Evolutionary conservation across 83 land plant genomes (phyloP), one percentile per base, ranked within the genome.

Genomic region (Diphasiastrum complanatum): DNA sequence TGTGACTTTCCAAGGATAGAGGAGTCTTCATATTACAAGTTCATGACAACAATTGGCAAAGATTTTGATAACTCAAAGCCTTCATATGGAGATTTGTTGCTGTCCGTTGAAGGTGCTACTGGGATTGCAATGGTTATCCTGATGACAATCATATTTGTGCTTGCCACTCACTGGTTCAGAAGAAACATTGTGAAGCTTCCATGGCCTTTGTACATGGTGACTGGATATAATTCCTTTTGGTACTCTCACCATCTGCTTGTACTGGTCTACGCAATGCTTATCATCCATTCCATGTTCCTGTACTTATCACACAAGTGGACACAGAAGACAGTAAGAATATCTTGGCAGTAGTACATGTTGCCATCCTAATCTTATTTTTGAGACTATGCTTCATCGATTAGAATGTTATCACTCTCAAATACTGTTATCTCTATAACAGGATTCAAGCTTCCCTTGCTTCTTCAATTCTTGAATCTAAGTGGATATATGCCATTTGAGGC

Each of bases 171-270:
- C 48, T 67, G 68, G 62, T 86, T 93, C 72, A 53, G 92, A 11
- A 75, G 72, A 45, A 85, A 73, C 50, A 60, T 71, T 1, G 75
- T 85, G 33, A 79, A 72, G 75, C 71, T 93, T 27, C 96, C 99
- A 5, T 50, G 78, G 63, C 96, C 96, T 0, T 70, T 93, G 36
- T 85, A 89, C 77, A 47, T 81, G 51, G 47, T 93, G 45, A 81
- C 91, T 10, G 99, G 99, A 5, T 93, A 85, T 75, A 93, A 93
- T 75, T 91, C 96, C 29, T 93, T 93, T 47, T 89, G 96, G 99
- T 93, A 93, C 68, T 78, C 89, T 31, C 99, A 93, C 77, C 99
- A 93, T 69, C 75, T 93, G 5, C 57, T 83, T 27, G 81, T 68
- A 25, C 14, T 93, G 25, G 99, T 89, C 60, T 93, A 93, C 65